These are phyloP conservation scores for Camellia japonica DNA, from an alignment of 148 eudicot genomes.

Conservation along the genomic window DNA sequence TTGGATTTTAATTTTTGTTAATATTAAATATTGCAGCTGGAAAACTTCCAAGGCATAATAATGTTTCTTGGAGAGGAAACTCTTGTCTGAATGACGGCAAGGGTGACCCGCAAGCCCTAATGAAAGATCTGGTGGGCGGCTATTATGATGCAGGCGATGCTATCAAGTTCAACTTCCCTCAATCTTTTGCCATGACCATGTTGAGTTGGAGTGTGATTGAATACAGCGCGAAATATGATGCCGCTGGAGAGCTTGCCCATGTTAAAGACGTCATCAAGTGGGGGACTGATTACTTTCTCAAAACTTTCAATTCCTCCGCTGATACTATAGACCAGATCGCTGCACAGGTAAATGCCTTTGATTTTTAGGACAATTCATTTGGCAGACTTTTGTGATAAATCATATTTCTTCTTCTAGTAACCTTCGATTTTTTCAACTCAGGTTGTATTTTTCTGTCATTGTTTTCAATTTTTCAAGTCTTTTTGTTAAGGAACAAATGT, in stretches of 20 bases:
- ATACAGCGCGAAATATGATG: conserved; percentile 88
- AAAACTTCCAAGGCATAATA: conserved; percentile 83
- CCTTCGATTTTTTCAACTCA: neutral
- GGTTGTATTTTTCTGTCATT: neutral
- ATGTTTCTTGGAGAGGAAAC: conserved; percentile 93
- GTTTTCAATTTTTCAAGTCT: neutral
- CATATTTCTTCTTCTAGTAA: neutral
- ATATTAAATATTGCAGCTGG: conserved; percentile 52
- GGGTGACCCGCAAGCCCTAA: conserved; percentile 36
- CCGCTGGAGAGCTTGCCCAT: conserved; percentile 89
- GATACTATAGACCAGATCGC: conserved; percentile 66
- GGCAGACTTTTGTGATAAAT: neutral
- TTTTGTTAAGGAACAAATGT: neutral
- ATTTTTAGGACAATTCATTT: neutral
- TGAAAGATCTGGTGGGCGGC: conserved; percentile 79
- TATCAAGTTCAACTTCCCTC: conserved; percentile 87
- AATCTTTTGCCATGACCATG: conserved; percentile 91
- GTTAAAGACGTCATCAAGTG: conserved; percentile 88
- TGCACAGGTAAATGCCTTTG: conserved; percentile 48
- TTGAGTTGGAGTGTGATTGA: conserved; percentile 99
- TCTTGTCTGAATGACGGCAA: conserved; percentile 83
- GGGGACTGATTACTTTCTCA: conserved; percentile 94
- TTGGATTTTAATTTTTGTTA: neutral
- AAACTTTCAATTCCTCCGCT: conserved; percentile 83
- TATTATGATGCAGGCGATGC: conserved; percentile 98